Evolutionary conservation across 768 basidiomycete species (phyloP), one percentile per base, ranked within the genome.

Genomic region (Crassisporium funariophilum): DNA sequence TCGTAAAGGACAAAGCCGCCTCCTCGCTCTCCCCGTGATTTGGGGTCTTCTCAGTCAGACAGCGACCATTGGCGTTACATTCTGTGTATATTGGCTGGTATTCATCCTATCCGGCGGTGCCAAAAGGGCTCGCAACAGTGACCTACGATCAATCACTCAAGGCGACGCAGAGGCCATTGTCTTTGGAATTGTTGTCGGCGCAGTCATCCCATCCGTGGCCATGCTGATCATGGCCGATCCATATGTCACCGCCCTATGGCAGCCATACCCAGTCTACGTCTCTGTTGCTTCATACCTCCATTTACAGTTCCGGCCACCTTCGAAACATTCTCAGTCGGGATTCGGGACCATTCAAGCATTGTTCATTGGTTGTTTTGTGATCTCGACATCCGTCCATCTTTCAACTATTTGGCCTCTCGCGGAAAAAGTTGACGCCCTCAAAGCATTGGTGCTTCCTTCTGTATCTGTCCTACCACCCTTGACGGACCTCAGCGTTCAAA

Each of bases 181-280:
- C n/a, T 82, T 81, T 54, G 75, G 72, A 1, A 23, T 80, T 23
- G 19, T 76, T 24, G 54, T 70, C 6, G 79, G 79, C 7, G 72
- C 64, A 10, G 54, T 66, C 16, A 69, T 80, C n/a, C 79, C 80
- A 7, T 72, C 77, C 5, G 44, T 67, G 15, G 67, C 66, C 37
- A 73, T 82, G 70, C 38, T 82, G 47, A 22, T 67, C 35, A 46
- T 78, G 20, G 56, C 64, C 19, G 73, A 74, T 41, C 68, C 76
- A 0, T 51, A 52, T 36, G 59, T 80, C 35, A 81, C 78, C 11
- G 76, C 75, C 8, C 61, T 75, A 23, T 83, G 81, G 81, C 81
- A 82, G 50, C 50, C 68, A 20, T 81, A 75, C 50, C 81, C 82
- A 7, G 23, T 75, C n/a, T 66, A 68, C 49, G 61, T 77, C 33